phyloP scores from a whole-genome alignment of 2,329 filamentous ascomycete genomes.

The Pyricularia grisea region DNA sequence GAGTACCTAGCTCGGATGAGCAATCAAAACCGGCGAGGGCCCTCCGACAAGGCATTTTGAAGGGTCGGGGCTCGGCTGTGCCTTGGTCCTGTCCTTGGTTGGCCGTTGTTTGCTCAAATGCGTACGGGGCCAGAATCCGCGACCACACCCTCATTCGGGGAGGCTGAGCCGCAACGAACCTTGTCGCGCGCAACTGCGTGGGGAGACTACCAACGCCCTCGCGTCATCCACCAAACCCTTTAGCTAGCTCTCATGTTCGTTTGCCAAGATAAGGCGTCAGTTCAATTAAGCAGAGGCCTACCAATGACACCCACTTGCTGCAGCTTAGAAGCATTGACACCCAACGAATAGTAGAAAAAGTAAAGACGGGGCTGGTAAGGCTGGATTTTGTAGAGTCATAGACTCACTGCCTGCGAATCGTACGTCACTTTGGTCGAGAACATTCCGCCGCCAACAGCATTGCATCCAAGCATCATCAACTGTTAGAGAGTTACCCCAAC shows the following conservation, averaged over 20 bases:
- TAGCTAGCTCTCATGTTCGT: neutral
- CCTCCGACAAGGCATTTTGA: neutral
- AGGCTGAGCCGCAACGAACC: neutral
- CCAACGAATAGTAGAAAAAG: neutral
- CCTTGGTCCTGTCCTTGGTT: neutral
- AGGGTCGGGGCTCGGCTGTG: neutral
- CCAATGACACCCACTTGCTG: neutral
- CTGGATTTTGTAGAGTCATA: neutral
- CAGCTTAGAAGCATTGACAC: neutral
- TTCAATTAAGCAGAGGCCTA: neutral
- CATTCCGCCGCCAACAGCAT: neutral
- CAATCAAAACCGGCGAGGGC: neutral
- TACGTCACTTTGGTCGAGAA: neutral
- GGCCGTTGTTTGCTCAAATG: neutral
- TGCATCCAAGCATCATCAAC: neutral
- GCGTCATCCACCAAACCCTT: neutral
- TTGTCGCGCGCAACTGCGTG: neutral
- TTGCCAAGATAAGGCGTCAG: neutral
- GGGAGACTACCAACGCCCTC: neutral
- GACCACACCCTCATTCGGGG: neutral
- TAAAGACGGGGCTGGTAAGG: neutral
- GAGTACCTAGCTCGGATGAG: neutral
- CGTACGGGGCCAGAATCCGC: neutral
- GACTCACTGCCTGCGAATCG: too few relatives aligned
- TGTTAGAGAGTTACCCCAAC: neutral